Percentiles rank a stretch among this genome's conserved stretches.
Conservation (phyloP, 2,329 filamentous ascomycete species). For the Sclerotinia glacialis region DNA sequence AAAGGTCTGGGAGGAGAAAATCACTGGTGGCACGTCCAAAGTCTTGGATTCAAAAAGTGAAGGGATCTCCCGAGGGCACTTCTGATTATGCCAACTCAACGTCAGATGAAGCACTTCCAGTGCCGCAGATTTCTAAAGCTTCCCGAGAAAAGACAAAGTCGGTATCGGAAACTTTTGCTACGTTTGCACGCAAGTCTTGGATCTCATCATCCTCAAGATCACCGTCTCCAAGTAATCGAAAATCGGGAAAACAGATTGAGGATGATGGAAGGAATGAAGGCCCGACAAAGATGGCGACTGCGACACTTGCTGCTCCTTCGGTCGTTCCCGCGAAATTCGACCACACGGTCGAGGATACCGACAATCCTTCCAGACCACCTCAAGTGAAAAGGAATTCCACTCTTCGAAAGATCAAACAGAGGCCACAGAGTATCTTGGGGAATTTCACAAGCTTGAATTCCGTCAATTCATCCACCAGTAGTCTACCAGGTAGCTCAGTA, state of each 20-base stretch:
- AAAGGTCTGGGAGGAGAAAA: slow-evolving; percentile 37
- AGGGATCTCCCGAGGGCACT: slow-evolving; percentile 36
- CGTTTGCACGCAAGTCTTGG: slow-evolving; percentile 52
- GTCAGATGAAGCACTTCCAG: slow-evolving; percentile 40
- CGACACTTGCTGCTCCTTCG: slow-evolving; percentile 26
- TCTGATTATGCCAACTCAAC: slow-evolving; percentile 29
- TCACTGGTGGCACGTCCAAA: slow-evolving; percentile 39
- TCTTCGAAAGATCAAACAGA: slow-evolving; percentile 34
- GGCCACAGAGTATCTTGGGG: slow-evolving; percentile 37
- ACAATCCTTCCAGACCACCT: slow-evolving; percentile 29
- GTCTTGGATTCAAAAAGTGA: slow-evolving; percentile 40
- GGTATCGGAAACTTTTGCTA: slow-evolving; percentile 50
- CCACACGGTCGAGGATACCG: slow-evolving; percentile 25
- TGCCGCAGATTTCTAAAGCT: slow-evolving; percentile 34
- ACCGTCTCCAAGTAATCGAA: slow-evolving; percentile 44
- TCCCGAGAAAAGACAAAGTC: slow-evolving; percentile 44
- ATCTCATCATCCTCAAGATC: slow-evolving; percentile 45
- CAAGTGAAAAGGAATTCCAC: slow-evolving; percentile 25
- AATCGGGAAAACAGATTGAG: slow-evolving; percentile 27
- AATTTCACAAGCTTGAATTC: slow-evolving; percentile 35
- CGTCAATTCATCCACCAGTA: slow-evolving; percentile 39
- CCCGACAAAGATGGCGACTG: slow-evolving; percentile 28
- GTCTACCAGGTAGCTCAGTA: slow-evolving; percentile 45
- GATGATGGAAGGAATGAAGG: slow-evolving; percentile 26
- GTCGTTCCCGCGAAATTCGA: slow-evolving; percentile 31